phyloP scores from a whole-genome alignment of 1,284 basidiomycete species.

The Jaminaea rosea region DNA sequence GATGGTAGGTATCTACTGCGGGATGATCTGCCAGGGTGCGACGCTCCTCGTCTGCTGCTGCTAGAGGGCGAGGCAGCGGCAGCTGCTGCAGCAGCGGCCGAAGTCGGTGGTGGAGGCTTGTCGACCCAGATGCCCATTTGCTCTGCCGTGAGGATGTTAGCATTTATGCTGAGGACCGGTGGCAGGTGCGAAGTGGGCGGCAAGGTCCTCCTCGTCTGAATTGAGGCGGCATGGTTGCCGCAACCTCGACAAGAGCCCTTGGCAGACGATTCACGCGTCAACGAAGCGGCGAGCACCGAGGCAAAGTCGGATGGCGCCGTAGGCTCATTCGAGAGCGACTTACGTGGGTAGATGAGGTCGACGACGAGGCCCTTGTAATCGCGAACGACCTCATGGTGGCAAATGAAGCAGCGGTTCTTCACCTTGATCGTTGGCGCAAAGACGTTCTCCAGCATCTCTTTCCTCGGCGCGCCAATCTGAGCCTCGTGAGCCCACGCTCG shows the following conservation, averaged over 20 bases:
- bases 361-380: slow-evolving; percentile 48
- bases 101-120: background rate
- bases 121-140: slow-evolving; percentile 64
- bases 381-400: slow-evolving; percentile 60
- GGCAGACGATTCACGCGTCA: slow-evolving; percentile 71
- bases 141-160: slow-evolving; percentile 69
- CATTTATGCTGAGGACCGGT: slow-evolving; percentile 78
- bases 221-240: slow-evolving; percentile 61
- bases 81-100: background rate
- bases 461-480: background rate
- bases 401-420: slow-evolving; percentile 63
- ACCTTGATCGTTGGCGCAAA: slow-evolving; percentile 16
- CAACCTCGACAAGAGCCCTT: slow-evolving; percentile 79
- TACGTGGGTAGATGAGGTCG: slow-evolving; percentile 80
- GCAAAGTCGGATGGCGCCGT: slow-evolving; percentile 57
- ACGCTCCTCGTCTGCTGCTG: background rate
- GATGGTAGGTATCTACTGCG: slow-evolving; percentile 20
- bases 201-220: slow-evolving; percentile 65
- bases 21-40: background rate
- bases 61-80: no score
- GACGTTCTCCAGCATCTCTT: slow-evolving; percentile 2
- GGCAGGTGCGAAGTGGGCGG: slow-evolving; percentile 56
- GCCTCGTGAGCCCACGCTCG: background rate
- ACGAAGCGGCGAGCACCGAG: slow-evolving; percentile 64
- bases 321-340: slow-evolving; percentile 55